A percentile compares a stretch with the other conserved stretches of the same genome.
phyloP scores from a whole-genome alignment of 2,329 filamentous ascomycete genomes.

The Clarireedia paspali region DNA sequence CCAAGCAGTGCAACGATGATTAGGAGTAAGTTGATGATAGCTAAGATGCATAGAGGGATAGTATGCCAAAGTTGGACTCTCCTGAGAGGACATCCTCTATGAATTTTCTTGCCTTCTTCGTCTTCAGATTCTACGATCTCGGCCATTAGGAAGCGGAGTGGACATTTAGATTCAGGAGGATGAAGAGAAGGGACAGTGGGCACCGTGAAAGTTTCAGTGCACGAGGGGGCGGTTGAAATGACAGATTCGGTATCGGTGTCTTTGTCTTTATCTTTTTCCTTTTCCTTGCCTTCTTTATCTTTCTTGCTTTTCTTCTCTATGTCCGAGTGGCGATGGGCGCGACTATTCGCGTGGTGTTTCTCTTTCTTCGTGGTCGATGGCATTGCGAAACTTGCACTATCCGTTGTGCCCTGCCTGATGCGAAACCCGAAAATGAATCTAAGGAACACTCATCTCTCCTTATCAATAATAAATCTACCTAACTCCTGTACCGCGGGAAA shows the following conservation, averaged over 20 bases:
- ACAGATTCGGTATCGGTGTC: constrained; percentile 21
- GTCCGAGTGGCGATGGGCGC: constrained; percentile 18
- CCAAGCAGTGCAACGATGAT: constrained; percentile 24
- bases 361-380: constrained; percentile 20
- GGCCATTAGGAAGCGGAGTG: constrained; percentile 22
- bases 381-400: constrained; percentile 16
- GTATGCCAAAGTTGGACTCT: constrained; percentile 26
- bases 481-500: not conserved
- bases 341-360: constrained; percentile 22
- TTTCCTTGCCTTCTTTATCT: constrained; percentile 21
- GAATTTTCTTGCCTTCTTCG: constrained; percentile 10
- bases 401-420: not conserved
- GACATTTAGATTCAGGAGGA: constrained; percentile 18
- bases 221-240: constrained; percentile 14
- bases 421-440: no score
- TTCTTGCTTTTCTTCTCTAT: constrained; percentile 20
- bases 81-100: constrained; percentile 17
- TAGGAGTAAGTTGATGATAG: constrained; percentile 23
- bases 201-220: constrained; percentile 4
- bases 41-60: constrained; percentile 23
- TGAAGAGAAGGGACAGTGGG: constrained; percentile 9
- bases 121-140: constrained; percentile 18
- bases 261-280: constrained; percentile 22
- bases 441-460: no score
- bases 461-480: no score